phyloP scores from a whole-genome alignment of 2,329 filamentous ascomycete genomes.

The Sporothrix schenckii region DNA sequence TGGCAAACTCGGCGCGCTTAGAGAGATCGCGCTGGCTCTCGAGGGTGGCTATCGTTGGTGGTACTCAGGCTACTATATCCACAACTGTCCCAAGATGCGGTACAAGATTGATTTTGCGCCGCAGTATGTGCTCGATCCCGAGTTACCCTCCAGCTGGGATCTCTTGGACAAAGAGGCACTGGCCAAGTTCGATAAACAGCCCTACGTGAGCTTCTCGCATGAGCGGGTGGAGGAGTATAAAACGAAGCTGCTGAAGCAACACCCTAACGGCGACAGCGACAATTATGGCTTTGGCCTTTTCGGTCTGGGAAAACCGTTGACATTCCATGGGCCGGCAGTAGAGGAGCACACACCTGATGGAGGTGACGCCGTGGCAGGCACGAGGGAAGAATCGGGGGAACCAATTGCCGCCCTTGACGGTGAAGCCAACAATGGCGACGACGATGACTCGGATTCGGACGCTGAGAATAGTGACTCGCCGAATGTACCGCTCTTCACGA shows the following conservation, averaged over 20 bases:
- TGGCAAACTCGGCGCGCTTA: conserved; percentile 74
- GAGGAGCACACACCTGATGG: neutral
- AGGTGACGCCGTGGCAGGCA: neutral
- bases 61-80: conserved; percentile 82
- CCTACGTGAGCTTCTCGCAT: conserved; percentile 57
- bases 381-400: neutral
- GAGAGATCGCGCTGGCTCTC: conserved; percentile 70
- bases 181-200: conserved; percentile 54
- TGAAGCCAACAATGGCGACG: neutral
- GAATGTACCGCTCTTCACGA: conserved; percentile 55
- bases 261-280: conserved; percentile 19
- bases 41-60: conserved; percentile 74
- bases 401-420: neutral
- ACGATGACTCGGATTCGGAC: conserved; percentile 7
- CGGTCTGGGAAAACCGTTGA: neutral
- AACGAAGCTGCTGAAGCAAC: conserved; percentile 35
- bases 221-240: conserved; percentile 38
- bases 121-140: conserved; percentile 72
- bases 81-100: conserved; percentile 77
- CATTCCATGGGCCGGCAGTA: neutral
- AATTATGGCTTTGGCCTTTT: conserved; percentile 36
- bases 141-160: conserved; percentile 62
- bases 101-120: conserved; percentile 82
- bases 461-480: neutral
- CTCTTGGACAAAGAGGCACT: conserved; percentile 57